A percentile compares a stretch with the other conserved stretches of the same genome.
Evolutionary conservation across 2,329 filamentous ascomycete genomes (phyloP).

Genomic region (Xylaria sp.): DNA sequence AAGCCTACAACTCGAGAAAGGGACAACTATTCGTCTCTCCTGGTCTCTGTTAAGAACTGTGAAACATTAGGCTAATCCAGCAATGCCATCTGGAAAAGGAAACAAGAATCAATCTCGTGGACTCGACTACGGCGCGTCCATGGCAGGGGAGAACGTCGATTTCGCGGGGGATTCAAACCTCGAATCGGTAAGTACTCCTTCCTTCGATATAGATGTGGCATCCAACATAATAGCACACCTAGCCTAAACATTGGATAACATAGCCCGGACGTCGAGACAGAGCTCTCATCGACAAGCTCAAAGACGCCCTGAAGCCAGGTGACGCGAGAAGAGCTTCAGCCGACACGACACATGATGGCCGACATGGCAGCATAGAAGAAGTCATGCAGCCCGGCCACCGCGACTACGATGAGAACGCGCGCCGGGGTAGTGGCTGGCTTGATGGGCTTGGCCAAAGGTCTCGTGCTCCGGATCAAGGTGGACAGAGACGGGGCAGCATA

Average conservation of each 20-base stretch:
- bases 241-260: not conserved
- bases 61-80: not conserved
- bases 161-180: constrained; percentile 20
- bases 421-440: constrained; percentile 10
- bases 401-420: constrained; percentile 22
- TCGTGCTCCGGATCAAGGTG: not conserved
- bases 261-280: constrained; percentile 30
- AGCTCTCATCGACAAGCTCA: constrained; percentile 33
- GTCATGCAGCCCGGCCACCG: constrained; percentile 27
- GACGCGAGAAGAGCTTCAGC: constrained; percentile 11
- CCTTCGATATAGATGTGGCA: not conserved
- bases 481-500: constrained; percentile 1
- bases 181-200: constrained; percentile 15
- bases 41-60: not conserved
- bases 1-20: not conserved
- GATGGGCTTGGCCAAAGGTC: constrained; percentile 15
- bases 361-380: constrained; percentile 27
- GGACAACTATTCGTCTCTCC: not conserved
- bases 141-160: constrained; percentile 25
- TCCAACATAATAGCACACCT: not conserved
- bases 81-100: constrained; percentile 24
- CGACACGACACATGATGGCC: constrained; percentile 22
- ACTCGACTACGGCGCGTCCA: constrained; percentile 32
- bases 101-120: not conserved
- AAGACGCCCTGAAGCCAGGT: constrained; percentile 32